These are phyloP conservation scores for Neofusicoccum cordaticola DNA, from an alignment of 2,329 filamentous ascomycete genomes.

Conservation along the genomic window DNA sequence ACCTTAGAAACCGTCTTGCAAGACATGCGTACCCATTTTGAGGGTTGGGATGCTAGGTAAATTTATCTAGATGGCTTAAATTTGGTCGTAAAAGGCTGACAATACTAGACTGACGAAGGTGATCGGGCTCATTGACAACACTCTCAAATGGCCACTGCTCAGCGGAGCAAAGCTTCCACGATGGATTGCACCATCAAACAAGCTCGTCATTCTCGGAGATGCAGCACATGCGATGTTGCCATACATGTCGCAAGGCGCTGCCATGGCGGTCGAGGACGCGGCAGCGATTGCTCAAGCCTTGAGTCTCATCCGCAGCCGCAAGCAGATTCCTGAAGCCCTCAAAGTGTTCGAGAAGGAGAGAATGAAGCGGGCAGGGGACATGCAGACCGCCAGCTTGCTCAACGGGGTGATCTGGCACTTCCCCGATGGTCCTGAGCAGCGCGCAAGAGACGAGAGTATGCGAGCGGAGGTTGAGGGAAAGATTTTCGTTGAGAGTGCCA, in stretches of 20 bases:
- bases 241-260: constrained; percentile 48
- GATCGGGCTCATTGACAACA: constrained; percentile 24
- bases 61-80: background rate
- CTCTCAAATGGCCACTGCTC: constrained; percentile 25
- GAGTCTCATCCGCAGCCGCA: constrained; percentile 23
- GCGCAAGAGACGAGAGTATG: constrained; percentile 24
- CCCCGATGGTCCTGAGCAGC: constrained; percentile 24
- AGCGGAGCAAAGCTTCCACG: constrained; percentile 18
- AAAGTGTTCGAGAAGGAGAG: constrained; percentile 39
- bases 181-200: constrained; percentile 21
- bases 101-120: constrained; percentile 27
- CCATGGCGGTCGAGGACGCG: constrained; percentile 65
- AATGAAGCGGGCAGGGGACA: constrained; percentile 34
- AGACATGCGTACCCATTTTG: constrained; percentile 60
- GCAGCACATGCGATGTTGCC: constrained; percentile 26
- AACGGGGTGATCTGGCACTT: constrained; percentile 50
- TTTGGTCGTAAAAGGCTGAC: background rate
- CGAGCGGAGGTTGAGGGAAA: constrained; percentile 1
- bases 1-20: constrained; percentile 52
- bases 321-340: constrained; percentile 34
- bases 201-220: constrained; percentile 24
- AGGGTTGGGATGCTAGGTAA: constrained; percentile 56
- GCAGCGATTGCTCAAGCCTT: constrained; percentile 55
- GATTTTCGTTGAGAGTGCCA: background rate
- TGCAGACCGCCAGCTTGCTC: constrained; percentile 46